These are phyloP conservation scores for Penicillium fuscoglaucum DNA, from an alignment of 2,329 filamentous ascomycete genomes.

Conservation along the genomic window DNA sequence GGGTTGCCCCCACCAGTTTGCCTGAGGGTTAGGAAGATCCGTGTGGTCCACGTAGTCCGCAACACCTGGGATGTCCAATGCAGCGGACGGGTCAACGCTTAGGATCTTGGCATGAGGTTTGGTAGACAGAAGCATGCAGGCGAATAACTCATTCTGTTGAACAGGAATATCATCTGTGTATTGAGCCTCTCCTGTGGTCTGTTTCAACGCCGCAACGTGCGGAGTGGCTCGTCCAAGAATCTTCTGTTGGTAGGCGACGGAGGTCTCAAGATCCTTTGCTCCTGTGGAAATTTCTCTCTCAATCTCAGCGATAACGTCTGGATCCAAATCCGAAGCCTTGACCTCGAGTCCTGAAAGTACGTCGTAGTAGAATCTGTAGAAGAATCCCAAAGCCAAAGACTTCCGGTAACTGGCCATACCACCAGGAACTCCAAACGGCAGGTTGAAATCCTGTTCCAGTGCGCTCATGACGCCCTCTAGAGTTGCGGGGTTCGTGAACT, in stretches of 20 bases:
- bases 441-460: conserved; percentile 83
- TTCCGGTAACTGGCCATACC: conserved; percentile 98
- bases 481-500: conserved; percentile 75
- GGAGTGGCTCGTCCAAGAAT: conserved; percentile 82
- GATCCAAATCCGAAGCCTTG: conserved; percentile 59
- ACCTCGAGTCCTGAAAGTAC: conserved; percentile 61
- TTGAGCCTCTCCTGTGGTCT: conserved; percentile 89
- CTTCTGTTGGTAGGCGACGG: conserved; percentile 75
- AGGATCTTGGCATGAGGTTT: conserved; percentile 84
- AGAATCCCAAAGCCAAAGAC: conserved; percentile 86
- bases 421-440: conserved; percentile 86
- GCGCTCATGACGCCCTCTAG: conserved; percentile 88
- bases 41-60: conserved; percentile 78
- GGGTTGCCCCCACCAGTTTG: conserved; percentile 90
- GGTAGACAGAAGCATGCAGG: conserved; percentile 81
- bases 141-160: conserved; percentile 84
- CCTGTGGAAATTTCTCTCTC: conserved; percentile 81
- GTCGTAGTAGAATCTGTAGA: conserved; percentile 96
- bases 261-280: conserved; percentile 71
- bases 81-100: conserved; percentile 71
- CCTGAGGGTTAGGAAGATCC: conserved; percentile 74
- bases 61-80: conserved; percentile 82
- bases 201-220: conserved; percentile 89
- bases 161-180: conserved; percentile 94
- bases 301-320: conserved; percentile 77